These are phyloP conservation scores for Kingdonia uniflora DNA, from an alignment of 164 flowering plant species.

Conservation along the genomic window DNA sequence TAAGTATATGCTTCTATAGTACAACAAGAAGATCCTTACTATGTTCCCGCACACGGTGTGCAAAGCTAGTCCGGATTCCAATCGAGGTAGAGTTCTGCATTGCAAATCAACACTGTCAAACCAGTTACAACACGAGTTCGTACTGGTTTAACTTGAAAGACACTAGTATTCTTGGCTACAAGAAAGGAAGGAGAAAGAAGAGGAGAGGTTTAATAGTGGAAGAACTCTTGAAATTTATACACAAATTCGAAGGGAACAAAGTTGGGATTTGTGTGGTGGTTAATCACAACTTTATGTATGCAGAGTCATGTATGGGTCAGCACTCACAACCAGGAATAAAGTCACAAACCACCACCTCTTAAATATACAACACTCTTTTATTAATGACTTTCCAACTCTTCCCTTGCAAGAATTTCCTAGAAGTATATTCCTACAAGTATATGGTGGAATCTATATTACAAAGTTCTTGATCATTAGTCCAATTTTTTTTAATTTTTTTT, in stretches of 20 bases:
- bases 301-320: conserved; percentile 13
- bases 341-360: too few species aligned
- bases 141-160: neutral
- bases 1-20: too few species aligned
- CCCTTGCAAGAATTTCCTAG: too few species aligned
- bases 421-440: too few species aligned
- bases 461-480: too few species aligned
- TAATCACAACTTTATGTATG: conserved; percentile 8
- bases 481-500: too few species aligned
- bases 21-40: too few species aligned
- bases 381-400: too few species aligned
- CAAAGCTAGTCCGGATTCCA: conserved; percentile 8
- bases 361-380: too few species aligned
- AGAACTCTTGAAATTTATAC: neutral
- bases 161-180: neutral
- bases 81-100: conserved; percentile 1
- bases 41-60: conserved; percentile 38
- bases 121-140: neutral
- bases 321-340: too few species aligned
- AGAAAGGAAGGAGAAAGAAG: neutral
- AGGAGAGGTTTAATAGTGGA: neutral
- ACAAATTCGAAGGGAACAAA: conserved; percentile 7
- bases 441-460: too few species aligned
- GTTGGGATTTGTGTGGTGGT: conserved; percentile 9
- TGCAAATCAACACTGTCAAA: conserved; percentile 3